Conservation (phyloP, 2,329 filamentous ascomycete genomes). For the Fusarium longipes region DNA sequence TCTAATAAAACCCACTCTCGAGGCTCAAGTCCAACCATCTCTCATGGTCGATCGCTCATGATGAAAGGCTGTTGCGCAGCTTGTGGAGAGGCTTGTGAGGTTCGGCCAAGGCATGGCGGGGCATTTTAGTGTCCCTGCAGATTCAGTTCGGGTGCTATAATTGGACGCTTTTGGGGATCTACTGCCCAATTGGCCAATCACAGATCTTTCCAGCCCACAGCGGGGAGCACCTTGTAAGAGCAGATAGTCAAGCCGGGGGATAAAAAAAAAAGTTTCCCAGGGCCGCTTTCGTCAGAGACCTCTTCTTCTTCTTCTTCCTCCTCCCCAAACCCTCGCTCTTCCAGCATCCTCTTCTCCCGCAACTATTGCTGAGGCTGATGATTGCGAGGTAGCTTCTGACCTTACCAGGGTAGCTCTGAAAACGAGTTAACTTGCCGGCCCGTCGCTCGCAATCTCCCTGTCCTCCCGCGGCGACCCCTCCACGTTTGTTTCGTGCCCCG, state of each 20-base stretch:
- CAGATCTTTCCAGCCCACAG: conserved; percentile 16
- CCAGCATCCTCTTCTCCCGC: conserved; percentile 34
- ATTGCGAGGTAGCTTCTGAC: conserved; percentile 54
- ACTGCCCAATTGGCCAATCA: conserved; percentile 44
- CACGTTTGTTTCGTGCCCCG: conserved; percentile 48
- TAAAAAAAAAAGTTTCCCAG: conserved; percentile 47
- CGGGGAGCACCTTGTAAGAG: conserved; percentile 32
- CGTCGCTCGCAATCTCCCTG: conserved; percentile 49
- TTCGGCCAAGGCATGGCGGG: conserved; percentile 43
- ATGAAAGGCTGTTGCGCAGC: conserved; percentile 40
- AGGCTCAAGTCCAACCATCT: conserved; percentile 36
- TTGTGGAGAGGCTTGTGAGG: conserved; percentile 43
- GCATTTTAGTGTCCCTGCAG: conserved; percentile 45
- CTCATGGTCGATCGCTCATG: conserved; percentile 35
- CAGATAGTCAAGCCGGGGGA: conserved; percentile 25
- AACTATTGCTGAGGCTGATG: conserved; percentile 50
- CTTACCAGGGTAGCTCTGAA: conserved; percentile 53
- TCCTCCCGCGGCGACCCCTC: conserved; percentile 37
- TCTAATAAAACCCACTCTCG: conserved; percentile 37
- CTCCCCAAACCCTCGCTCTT: conserved; percentile 41
- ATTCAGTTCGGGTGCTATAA: conserved; percentile 27
- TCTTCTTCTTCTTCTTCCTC: conserved; percentile 33
- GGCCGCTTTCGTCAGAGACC: conserved; percentile 36
- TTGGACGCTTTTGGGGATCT: conserved; percentile 31
- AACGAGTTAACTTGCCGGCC: conserved; percentile 53